Evolutionary conservation across 805 yeast species (phyloP).

Genomic region (Nakazawaea molendinolei): DNA sequence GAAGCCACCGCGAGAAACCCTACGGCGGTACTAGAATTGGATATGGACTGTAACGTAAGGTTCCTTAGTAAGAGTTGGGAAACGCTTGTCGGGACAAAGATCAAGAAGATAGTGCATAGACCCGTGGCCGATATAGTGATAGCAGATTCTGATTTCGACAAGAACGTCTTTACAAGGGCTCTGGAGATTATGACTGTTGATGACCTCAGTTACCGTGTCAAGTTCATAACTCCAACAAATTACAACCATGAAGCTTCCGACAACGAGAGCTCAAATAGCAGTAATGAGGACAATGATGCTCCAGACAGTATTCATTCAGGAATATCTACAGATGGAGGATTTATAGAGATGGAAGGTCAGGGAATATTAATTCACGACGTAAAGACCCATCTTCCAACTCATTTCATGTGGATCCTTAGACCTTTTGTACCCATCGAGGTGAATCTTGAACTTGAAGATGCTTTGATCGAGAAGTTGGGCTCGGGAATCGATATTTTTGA

Average conservation of each 20-base stretch:
- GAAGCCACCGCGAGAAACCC: slow-evolving; percentile 65
- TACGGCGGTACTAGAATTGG: slow-evolving; percentile 78
- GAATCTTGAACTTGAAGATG: slow-evolving; percentile 62
- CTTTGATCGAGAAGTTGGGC: slow-evolving; percentile 70
- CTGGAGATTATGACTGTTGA: slow-evolving; percentile 63
- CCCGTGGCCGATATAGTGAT: slow-evolving; percentile 59
- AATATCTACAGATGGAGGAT: slow-evolving; percentile 50
- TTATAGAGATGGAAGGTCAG: slow-evolving; percentile 83
- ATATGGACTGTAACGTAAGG: slow-evolving; percentile 69
- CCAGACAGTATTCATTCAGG: slow-evolving; percentile 24
- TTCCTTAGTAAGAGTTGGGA: slow-evolving; percentile 79
- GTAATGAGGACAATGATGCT: slow-evolving; percentile 16
- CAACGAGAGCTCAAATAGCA: slow-evolving; percentile 5
- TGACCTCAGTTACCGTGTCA: slow-evolving; percentile 71
- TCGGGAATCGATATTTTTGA: slow-evolving; percentile 85
- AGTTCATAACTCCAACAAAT: slow-evolving; percentile 54
- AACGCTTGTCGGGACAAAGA: slow-evolving; percentile 61
- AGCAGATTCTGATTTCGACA: slow-evolving; percentile 57
- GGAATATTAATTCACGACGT: slow-evolving; percentile 76
- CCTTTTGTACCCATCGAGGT: slow-evolving; percentile 63
- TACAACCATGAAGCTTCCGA: slow-evolving; percentile 9
- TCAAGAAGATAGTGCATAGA: slow-evolving; percentile 43
- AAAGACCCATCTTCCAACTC: slow-evolving; percentile 52
- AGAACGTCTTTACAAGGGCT: slow-evolving; percentile 61
- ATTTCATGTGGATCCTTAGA: slow-evolving; percentile 89